Base-by-base conservation (phyloP, 495 filamentous ascomycete genomes). In the Parmelia sp. region DNA sequence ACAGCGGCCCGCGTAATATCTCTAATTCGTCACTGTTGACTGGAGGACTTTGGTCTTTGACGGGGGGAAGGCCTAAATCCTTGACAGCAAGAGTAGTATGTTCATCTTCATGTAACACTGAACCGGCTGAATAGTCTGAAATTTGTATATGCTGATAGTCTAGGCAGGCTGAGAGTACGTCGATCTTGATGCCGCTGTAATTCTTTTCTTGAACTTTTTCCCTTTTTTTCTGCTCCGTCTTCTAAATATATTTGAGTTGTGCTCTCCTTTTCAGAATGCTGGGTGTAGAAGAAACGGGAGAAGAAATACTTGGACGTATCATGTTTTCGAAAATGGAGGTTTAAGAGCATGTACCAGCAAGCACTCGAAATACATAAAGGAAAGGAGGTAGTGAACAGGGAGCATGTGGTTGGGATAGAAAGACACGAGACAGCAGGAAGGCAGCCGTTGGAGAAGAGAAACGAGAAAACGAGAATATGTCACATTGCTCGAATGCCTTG, bases 1-100 rank as follows among this genome's bases (percentile, higher is more conserved):
- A 74, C 62, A 96, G 74, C 12, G 92, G 92, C 19, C 92, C 92
- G 68, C 87, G 90, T 40, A 89, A 78, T 25, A 96, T 79, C 64
- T 92, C 82, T 60, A 84, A 74, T 57, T 75, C 79, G 59, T 82
- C 76, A 8, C 55, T 57, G 25, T 40, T 62, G 14, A 25, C 27
- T 25, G 58, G 62, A 35, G 58, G 51, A 8, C 23, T 35, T 17
- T 62, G 65, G 9, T 29, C 29, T 4, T 51, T 27, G 23, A 29
- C 23, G 27, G 23, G 47, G 10, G 23, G 25, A 17, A 29, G 47
- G 47, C 47, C 47, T 27, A 14, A 1, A 51, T 5, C 25, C 47
- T 51, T 29, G 47, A 51, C 25, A 51, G 47, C 47, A 15, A 12
- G 47, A 29, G 47, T 51, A 51, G 12, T 14, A 23, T 23, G 4